Evolutionary conservation across 768 basidiomycete species (phyloP).

Genomic region (Boletus speciosus): DNA sequence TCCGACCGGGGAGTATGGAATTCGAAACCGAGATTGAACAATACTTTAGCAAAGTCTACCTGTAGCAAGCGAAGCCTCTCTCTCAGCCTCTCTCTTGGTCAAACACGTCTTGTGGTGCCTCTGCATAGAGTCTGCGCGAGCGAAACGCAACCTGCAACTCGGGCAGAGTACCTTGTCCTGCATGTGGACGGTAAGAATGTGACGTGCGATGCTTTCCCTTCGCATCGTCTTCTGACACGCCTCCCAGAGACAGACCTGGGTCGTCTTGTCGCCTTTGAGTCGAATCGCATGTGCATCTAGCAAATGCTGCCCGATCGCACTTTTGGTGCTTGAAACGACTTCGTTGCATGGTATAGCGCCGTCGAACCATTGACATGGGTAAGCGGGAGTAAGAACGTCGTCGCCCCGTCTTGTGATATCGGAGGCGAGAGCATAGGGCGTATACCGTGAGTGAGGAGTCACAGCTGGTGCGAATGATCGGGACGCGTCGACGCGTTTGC

Average conservation of each 20-base stretch:
- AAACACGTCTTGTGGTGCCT: conserved; percentile 20
- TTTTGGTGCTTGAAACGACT: conserved; percentile 1
- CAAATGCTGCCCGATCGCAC: conserved; percentile 14
- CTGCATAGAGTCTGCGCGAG: conserved; percentile 25
- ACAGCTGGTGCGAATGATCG: neutral
- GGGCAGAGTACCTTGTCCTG: conserved; percentile 18
- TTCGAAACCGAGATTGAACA: neutral
- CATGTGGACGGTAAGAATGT: conserved; percentile 24
- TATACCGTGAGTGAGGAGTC: neutral
- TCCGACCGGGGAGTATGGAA: neutral
- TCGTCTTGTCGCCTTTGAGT: conserved; percentile 7
- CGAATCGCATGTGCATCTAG: conserved; percentile 3
- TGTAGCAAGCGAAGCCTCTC: neutral
- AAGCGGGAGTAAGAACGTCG: neutral
- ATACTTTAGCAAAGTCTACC: neutral
- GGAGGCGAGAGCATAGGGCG: conserved; percentile 4
- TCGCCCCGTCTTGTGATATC: neutral
- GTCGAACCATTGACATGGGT: conserved; percentile 15
- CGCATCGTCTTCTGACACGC: conserved; percentile 18
- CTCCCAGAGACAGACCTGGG: conserved; percentile 15
- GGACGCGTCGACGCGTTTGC: neutral
- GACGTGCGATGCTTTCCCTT: conserved; percentile 25
- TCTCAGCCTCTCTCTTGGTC: neutral
- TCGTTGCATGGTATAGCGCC: neutral
- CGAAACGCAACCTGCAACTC: conserved; percentile 18